Base-by-base conservation (phyloP, 2,329 filamentous ascomycete genomes). In the Sclerotinia minor region DNA sequence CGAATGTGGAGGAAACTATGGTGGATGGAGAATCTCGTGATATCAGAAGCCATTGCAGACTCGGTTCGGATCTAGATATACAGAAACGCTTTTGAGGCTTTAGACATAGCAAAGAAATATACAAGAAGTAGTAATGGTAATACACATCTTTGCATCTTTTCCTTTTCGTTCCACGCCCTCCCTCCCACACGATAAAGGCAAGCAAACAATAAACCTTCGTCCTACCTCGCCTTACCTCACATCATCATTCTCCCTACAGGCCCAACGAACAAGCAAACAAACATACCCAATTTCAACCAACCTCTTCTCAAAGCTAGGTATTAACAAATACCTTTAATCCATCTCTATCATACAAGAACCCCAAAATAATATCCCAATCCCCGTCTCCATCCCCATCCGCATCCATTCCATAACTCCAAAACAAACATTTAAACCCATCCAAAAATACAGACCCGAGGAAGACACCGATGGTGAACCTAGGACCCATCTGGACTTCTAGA, bases 401-500 rank as follows among this genome's bases (percentile, higher is more conserved):
- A n/a, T n/a, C n/a, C n/a, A n/a, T n/a, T n/a, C n/a, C 29, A 29
- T 60, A 24, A 44, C 9, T 29, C 57, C 1, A 19, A 60, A 60
- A 26, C 21, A 3, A 24, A 47, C 13, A 6, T 29, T 29, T 5
- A 38, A 8, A 49, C 5, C 15, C 1, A 1, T 15, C 2, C 3
- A 4, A 45, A 53, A 41, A 17, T 5, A 5, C 1, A 17, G 21
- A 54, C 15, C 8, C 1, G 29, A 19, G 47, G 44, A 67, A 49
- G 45, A 64, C 54, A 61, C 68, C 67, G 69, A 67, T 67, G 68
- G 68, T 70, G 69, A 50, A 61, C 59, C 45, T 45, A 50, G 45
- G 45, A 61, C 59, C 59, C 71, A 68, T 71, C 71, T 72, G 69
- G 70, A 70, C 67, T 65, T 67, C 57, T n/a, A n/a, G n/a, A n/a